phyloP scores from a whole-genome alignment of 257 asterid genomes.

The Anisodus acutangulus region DNA sequence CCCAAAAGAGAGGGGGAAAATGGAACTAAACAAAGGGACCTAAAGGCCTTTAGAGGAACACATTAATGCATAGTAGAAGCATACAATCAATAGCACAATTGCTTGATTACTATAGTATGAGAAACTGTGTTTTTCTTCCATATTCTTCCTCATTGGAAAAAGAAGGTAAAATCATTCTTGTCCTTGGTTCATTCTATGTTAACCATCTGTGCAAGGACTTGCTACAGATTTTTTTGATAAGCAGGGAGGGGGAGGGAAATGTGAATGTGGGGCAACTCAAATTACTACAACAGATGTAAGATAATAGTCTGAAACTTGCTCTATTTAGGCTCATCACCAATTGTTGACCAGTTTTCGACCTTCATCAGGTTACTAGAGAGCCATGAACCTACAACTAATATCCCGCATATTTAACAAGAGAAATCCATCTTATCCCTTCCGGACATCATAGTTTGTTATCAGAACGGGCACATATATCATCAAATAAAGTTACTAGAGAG shows the following conservation, averaged over 20 bases:
- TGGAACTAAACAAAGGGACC: background rate
- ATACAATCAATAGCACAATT: background rate
- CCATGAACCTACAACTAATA: background rate
- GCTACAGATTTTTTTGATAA: background rate
- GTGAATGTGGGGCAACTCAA: background rate
- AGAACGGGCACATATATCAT: background rate
- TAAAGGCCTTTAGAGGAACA: background rate
- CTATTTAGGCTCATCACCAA: background rate
- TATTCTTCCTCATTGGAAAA: background rate
- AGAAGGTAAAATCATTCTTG: background rate
- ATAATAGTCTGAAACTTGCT: background rate
- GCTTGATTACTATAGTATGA: background rate
- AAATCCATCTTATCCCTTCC: background rate
- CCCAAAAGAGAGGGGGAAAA: background rate
- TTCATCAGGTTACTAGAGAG: slow-evolving; percentile 8
- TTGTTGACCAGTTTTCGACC: background rate
- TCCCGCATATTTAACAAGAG: background rate
- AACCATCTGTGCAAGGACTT: background rate
- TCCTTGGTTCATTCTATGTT: background rate
- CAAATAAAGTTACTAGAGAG: background rate
- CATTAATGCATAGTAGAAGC: background rate
- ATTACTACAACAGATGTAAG: slow-evolving; percentile 8
- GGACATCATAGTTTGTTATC: background rate
- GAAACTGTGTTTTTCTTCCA: background rate
- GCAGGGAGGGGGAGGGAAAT: background rate